Conservation (phyloP, 2,329 filamentous ascomycete species). For the Pseudogymnoascus sp. region DNA sequence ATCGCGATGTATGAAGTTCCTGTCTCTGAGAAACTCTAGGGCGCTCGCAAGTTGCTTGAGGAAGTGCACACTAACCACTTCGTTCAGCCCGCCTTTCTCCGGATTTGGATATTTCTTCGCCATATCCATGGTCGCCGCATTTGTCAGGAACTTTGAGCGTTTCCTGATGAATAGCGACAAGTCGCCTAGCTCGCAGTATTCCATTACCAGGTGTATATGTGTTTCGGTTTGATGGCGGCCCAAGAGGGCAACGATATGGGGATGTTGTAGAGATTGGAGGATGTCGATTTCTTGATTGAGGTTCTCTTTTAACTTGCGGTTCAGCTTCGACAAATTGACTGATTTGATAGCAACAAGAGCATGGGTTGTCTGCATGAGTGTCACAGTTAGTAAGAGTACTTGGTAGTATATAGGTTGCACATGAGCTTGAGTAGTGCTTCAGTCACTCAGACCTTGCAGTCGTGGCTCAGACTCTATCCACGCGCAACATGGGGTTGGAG, state of each 20-base stretch:
- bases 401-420: background rate
- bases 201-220: constrained; percentile 96
- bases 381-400: background rate
- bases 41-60: constrained; percentile 91
- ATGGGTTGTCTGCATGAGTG: constrained; percentile 55
- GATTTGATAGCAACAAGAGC: constrained; percentile 93
- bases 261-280: constrained; percentile 85
- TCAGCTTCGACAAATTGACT: constrained; percentile 81
- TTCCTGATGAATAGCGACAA: constrained; percentile 95
- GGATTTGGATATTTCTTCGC: constrained; percentile 87
- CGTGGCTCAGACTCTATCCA: background rate
- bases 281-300: constrained; percentile 94
- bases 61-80: constrained; percentile 95
- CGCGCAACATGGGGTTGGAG: background rate
- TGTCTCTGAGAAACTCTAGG: constrained; percentile 74
- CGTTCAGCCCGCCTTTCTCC: constrained; percentile 76
- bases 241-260: constrained; percentile 93
- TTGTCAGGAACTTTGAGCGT: constrained; percentile 68
- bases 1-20: constrained; percentile 90
- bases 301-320: constrained; percentile 94
- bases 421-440: background rate
- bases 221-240: constrained; percentile 81
- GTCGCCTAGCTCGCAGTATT: constrained; percentile 94
- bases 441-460: background rate
- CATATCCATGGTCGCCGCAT: constrained; percentile 80